Evolutionary conservation across 768 basidiomycete genomes (phyloP).

Genomic region (Macrocybe gigantea): DNA sequence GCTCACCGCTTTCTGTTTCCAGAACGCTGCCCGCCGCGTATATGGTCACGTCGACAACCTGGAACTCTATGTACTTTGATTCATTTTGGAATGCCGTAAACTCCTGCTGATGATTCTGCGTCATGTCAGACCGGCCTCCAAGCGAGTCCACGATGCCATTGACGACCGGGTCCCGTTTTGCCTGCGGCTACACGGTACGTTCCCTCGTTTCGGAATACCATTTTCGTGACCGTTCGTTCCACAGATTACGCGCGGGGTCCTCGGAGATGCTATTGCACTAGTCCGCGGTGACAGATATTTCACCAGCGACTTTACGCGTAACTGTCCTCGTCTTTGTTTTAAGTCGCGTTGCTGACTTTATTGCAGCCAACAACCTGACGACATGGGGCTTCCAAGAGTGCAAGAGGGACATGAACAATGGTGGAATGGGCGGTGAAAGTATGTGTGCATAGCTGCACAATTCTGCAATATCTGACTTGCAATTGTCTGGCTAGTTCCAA

Average conservation of each 20-base stretch:
- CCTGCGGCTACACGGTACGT: constrained; percentile 23
- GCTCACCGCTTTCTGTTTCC: not conserved
- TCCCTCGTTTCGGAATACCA: not conserved
- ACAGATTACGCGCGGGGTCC: constrained; percentile 41
- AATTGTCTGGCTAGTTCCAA: constrained; percentile 8
- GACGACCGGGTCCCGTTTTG: constrained; percentile 19
- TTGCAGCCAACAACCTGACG: constrained; percentile 35
- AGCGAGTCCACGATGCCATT: constrained; percentile 27
- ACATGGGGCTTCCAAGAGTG: constrained; percentile 49
- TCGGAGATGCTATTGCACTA: constrained; percentile 48
- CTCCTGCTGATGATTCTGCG: not conserved
- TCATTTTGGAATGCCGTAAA: not conserved
- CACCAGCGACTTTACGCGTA: constrained; percentile 47
- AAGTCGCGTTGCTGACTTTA: not conserved
- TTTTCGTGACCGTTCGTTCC: not conserved
- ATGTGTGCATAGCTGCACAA: not conserved
- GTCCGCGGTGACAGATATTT: constrained; percentile 50
- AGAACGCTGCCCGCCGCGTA: constrained; percentile 21
- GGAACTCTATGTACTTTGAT: constrained; percentile 23
- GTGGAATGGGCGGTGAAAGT: constrained; percentile 20
- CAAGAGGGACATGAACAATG: constrained; percentile 27
- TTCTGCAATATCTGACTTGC: not conserved
- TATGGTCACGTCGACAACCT: constrained; percentile 29
- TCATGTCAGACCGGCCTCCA: constrained; percentile 20
- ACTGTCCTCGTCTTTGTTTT: constrained; percentile 7